Base-by-base conservation (phyloP, 192 early-diverging fungal species). In the Pilobolus umbonatus region DNA sequence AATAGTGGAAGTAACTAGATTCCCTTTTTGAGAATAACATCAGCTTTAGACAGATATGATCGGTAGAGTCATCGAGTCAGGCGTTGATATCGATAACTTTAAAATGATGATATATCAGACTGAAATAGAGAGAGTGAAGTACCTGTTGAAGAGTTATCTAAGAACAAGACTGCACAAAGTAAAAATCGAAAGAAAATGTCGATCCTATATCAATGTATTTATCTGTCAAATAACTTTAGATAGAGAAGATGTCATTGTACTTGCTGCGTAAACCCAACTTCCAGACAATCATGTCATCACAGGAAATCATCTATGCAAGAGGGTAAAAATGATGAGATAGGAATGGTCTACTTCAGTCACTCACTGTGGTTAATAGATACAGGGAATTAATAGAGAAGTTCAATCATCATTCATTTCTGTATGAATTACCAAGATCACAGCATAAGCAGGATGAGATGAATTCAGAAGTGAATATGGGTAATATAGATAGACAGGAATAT, bases 71-170 rank as follows among this genome's bases (percentile, higher is more conserved):
- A 65, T 75, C 14, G 74, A 76, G 1, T 26, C 62, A 29, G 55
- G 60, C 35, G 24, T 60, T 29, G 65, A 62, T 35, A 67, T n/a
- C 19, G 57, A 62, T 19, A 76, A 74, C 26, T 80, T 89, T 57
- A 50, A 76, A 2, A 64, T 62, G 2, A 75, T 83, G 51, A 34
- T 89, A 22, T 84, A 80, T 50, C 77, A 84, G 55, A 81, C 76
- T 12, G 87, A 89, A 60, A 63, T 87, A 17, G 85, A 89, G 60
- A 68, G 85, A 10, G 73, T 87, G 34, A 83, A 82, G 55, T 89
- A 82, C 62, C 50, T 87, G 9, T 50, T 89, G 6, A 62, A 79
- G 35, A 78, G 74, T 31, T 89, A 89, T 61, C 57, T 89, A 11
- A 40, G 83, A 29, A 81, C 82, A 48, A 67, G 87, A 62, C 55